phyloP scores from a whole-genome alignment of 345 rosid genomes.

The Eucalyptus melliodora region DNA sequence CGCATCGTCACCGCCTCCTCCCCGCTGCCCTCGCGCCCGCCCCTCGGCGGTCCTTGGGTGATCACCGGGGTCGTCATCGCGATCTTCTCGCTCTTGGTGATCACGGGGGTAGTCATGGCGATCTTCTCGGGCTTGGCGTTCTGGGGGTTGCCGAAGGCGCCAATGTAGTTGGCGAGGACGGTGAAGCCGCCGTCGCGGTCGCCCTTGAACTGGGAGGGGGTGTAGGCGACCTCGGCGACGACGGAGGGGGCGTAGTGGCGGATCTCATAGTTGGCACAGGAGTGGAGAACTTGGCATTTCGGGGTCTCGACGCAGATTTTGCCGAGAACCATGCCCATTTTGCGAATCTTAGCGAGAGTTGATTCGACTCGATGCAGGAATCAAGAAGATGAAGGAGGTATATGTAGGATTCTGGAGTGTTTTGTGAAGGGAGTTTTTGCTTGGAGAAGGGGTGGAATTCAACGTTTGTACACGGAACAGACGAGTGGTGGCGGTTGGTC shows the following conservation, averaged over 20 bases:
- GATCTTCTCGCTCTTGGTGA: slow-evolving; percentile 53
- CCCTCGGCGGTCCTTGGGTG: slow-evolving; percentile 14
- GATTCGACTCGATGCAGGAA: neutral
- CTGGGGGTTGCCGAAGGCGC: slow-evolving; percentile 72
- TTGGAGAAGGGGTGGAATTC: neutral
- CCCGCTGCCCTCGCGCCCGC: neutral
- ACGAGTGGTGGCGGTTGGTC: neutral
- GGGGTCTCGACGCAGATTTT: slow-evolving; percentile 72
- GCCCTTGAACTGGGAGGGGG: slow-evolving; percentile 56
- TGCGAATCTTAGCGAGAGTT: neutral
- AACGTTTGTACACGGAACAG: neutral
- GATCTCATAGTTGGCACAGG: slow-evolving; percentile 62
- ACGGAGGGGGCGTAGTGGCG: slow-evolving; percentile 63
- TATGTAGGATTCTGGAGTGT: neutral
- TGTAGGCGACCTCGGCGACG: slow-evolving; percentile 63
- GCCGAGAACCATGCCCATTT: slow-evolving; percentile 74
- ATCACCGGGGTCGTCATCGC: slow-evolving; percentile 88
- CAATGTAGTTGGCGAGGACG: slow-evolving; percentile 69
- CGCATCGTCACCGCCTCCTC: slow-evolving; percentile 66
- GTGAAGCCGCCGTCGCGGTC: slow-evolving; percentile 71
- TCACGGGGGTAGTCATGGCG: slow-evolving; percentile 85
- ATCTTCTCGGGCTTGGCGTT: slow-evolving; percentile 68
- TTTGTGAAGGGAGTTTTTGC: neutral
- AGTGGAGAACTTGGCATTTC: slow-evolving; percentile 30
- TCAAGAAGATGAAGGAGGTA: neutral